Conservation (phyloP, 495 filamentous ascomycete species). For the Hyaloscypha bicolor region DNA sequence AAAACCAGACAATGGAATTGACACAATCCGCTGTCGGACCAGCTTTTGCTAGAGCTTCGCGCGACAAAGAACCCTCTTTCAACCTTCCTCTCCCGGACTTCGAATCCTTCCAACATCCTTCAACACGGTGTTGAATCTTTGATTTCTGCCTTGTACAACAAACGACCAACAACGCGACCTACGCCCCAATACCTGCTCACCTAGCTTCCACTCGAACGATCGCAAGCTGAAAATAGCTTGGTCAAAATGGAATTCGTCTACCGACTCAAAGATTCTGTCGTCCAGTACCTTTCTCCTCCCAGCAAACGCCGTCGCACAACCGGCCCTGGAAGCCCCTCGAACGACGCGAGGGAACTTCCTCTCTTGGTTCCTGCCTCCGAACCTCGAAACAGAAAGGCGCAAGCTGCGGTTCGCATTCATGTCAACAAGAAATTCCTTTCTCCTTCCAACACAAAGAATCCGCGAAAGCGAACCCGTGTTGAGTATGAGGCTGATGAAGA, state of each 20-base stretch:
- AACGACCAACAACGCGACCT: background rate
- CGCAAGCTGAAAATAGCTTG: background rate
- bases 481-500: conserved; percentile 16
- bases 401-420: conserved; percentile 9
- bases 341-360: background rate
- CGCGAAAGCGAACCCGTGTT: conserved; percentile 24
- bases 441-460: conserved; percentile 18
- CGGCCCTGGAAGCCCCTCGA: conserved; percentile 20
- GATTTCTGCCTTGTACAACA: background rate
- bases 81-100: background rate
- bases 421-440: conserved; percentile 23
- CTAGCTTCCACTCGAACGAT: background rate
- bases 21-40: too few relatives aligned
- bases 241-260: conserved; percentile 27
- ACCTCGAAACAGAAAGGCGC: conserved; percentile 17
- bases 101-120: background rate
- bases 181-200: background rate
- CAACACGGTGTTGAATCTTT: background rate
- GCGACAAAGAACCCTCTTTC: background rate
- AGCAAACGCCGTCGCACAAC: conserved; percentile 31
- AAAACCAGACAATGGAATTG: background rate
- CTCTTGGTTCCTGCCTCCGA: conserved; percentile 22
- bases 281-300: conserved; percentile 27
- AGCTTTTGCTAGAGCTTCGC: background rate
- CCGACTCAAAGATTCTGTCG: conserved; percentile 26